These are phyloP conservation scores for Auricularia auricula-judae DNA, from an alignment of 768 basidiomycete genomes.

Conservation along the genomic window DNA sequence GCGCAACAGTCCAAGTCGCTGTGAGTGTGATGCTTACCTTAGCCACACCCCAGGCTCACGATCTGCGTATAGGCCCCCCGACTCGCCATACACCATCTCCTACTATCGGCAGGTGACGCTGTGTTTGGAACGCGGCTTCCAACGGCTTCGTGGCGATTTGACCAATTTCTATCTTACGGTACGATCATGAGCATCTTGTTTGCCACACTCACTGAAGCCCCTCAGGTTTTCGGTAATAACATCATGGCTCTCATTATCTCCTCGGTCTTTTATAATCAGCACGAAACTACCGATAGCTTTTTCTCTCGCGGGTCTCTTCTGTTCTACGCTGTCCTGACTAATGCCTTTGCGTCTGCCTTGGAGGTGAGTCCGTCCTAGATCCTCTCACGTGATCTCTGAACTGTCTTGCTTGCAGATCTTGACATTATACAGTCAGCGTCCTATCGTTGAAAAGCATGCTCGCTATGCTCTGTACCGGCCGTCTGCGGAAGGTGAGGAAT, in stretches of 20 bases:
- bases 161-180: conserved; percentile 6
- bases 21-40: conserved; percentile 11
- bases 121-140: conserved; percentile 34
- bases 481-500: conserved; percentile 27
- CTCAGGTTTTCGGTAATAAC: neutral
- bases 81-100: conserved; percentile 34
- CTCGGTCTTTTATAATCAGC: conserved; percentile 32
- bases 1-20: conserved; percentile 29
- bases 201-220: too few relatives aligned
- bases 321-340: conserved; percentile 28
- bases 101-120: conserved; percentile 33
- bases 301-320: conserved; percentile 33
- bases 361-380: conserved; percentile 4
- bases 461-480: conserved; percentile 33
- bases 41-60: neutral
- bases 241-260: conserved; percentile 11
- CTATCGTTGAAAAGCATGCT: conserved; percentile 31
- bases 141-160: conserved; percentile 32
- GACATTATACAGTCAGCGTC: conserved; percentile 19
- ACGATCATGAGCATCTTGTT: neutral
- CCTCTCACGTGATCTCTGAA: neutral
- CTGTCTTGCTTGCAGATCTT: conserved; percentile 12
- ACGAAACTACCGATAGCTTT: conserved; percentile 27
- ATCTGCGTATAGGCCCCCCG: neutral
- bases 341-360: conserved; percentile 27